Evolutionary conservation across 345 rosid species (phyloP).

Genomic region (Populus pruinosa): DNA sequence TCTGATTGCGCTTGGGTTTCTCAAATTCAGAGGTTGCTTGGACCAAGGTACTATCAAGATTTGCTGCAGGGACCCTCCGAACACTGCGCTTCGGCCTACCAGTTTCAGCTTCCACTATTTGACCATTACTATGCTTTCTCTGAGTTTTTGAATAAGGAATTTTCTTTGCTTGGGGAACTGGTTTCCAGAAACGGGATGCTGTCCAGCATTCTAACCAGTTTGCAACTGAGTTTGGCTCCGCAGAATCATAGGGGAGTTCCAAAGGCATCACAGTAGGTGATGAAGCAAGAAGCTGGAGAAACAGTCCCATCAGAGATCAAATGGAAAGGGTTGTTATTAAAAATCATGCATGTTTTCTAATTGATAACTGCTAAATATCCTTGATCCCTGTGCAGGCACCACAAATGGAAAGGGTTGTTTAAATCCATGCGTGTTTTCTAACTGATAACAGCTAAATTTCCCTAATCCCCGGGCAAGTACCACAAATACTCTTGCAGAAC

Average conservation of each 20-base stretch:
- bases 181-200: conserved; percentile 68
- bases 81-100: conserved; percentile 61
- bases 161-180: conserved; percentile 60
- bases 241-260: conserved; percentile 45
- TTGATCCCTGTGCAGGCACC: not conserved
- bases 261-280: conserved; percentile 65
- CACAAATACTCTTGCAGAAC: not conserved
- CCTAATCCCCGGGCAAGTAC: not conserved
- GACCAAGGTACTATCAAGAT: conserved; percentile 35
- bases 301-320: conserved; percentile 20
- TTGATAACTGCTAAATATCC: conserved; percentile 2
- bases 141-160: conserved; percentile 37
- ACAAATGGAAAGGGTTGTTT: not conserved
- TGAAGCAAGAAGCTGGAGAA: conserved; percentile 68
- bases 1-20: conserved; percentile 61
- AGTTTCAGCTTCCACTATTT: conserved; percentile 49
- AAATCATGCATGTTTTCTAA: not conserved
- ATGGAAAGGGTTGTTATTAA: not conserved
- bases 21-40: conserved; percentile 56
- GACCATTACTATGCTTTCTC: conserved; percentile 46
- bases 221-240: conserved; percentile 56
- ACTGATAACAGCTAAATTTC: conserved; percentile 2
- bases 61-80: conserved; percentile 55
- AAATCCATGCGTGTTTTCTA: not conserved
- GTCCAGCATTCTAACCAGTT: conserved; percentile 90